Evolutionary conservation across 1,284 basidiomycete species (phyloP).

Genomic region (Trametes versicolor): DNA sequence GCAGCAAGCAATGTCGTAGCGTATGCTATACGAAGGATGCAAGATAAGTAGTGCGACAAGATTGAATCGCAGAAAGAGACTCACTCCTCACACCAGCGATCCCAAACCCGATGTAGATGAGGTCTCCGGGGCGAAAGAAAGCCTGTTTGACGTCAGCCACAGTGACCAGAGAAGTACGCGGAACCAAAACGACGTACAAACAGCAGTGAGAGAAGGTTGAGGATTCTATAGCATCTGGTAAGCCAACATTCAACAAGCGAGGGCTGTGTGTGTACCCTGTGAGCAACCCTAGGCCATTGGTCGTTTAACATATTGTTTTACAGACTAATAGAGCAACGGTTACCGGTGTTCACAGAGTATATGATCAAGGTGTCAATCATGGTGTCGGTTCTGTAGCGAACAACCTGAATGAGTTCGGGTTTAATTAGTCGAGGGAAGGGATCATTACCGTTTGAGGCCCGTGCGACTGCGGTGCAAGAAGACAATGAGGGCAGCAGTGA

Average conservation of each 20-base stretch:
- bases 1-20: slow-evolving; percentile 11
- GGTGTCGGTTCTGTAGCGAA: slow-evolving; percentile 17
- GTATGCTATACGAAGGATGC: background rate
- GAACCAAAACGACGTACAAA: background rate
- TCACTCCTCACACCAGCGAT: slow-evolving; percentile 6
- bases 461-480: slow-evolving; percentile 17
- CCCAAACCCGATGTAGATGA: slow-evolving; percentile 11
- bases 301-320: background rate
- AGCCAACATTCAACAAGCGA: background rate
- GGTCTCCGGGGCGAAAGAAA: background rate
- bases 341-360: slow-evolving; percentile 24
- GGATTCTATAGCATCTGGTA: background rate
- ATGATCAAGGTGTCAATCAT: slow-evolving; percentile 23
- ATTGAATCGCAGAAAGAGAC: background rate
- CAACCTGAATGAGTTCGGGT: background rate
- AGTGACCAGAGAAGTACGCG: background rate
- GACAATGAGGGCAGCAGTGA: slow-evolving; percentile 10
- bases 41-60: background rate
- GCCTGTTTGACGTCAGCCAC: background rate
- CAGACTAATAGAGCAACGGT: background rate
- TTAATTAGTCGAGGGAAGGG: background rate
- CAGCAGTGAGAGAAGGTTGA: slow-evolving; percentile 3
- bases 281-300: background rate
- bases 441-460: slow-evolving; percentile 14
- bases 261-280: background rate